Conservation (phyloP, 2,329 filamentous ascomycete species). For the Aspergillus nomiae region DNA sequence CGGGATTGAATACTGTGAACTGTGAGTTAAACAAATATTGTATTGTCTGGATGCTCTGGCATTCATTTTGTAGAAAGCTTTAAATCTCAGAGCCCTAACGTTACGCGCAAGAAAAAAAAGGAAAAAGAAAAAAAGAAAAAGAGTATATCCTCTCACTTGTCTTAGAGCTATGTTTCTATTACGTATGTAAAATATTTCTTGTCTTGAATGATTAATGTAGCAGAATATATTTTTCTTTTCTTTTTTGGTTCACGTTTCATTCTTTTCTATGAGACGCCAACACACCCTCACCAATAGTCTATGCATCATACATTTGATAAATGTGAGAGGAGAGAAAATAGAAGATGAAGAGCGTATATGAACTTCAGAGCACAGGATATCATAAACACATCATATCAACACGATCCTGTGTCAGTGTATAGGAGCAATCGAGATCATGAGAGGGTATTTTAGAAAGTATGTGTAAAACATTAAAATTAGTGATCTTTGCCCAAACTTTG, state of each 20-base stretch:
- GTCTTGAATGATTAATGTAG: background rate
- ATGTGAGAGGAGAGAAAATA: background rate
- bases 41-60: background rate
- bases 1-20: slow-evolving; percentile 32
- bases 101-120: no score
- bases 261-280: background rate
- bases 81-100: no score
- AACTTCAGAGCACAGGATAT: background rate
- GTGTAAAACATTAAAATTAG: slow-evolving; percentile 15
- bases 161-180: background rate
- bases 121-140: no score
- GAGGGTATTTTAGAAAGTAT: slow-evolving; percentile 7
- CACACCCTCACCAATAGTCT: background rate
- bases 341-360: background rate
- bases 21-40: background rate
- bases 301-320: background rate
- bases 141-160: background rate
- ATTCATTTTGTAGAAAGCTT: background rate
- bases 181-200: background rate
- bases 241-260: background rate
- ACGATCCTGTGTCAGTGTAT: slow-evolving; percentile 15
- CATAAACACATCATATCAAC: slow-evolving; percentile 3
- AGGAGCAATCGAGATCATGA: slow-evolving; percentile 3
- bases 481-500: slow-evolving; percentile 70
- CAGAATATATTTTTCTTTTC: background rate